A percentile compares a stretch with the other conserved stretches of the same genome.
Evolutionary conservation across 495 filamentous ascomycete species (phyloP).

Genomic region (Hypoxylon perforatum): DNA sequence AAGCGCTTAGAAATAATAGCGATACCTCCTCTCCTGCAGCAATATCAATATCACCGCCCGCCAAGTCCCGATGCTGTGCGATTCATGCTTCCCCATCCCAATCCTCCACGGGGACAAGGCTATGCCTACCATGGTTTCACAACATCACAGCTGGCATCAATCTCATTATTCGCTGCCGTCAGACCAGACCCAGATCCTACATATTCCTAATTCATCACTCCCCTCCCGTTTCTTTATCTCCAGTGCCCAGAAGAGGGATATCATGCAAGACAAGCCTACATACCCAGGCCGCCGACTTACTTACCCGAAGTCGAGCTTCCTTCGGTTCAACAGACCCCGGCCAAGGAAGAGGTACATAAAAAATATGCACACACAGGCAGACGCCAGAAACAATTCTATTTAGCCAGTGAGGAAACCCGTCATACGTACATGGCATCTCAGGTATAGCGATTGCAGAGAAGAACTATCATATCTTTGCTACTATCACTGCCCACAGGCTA

Average conservation of each 20-base stretch:
- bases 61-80: constrained; percentile 34
- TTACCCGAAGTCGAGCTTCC: constrained; percentile 26
- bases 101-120: constrained; percentile 19
- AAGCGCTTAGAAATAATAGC: constrained; percentile 8
- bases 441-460: not conserved
- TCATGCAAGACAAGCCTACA: constrained; percentile 5
- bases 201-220: not conserved
- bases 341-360: not conserved
- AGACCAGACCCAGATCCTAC: not conserved
- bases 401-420: no score
- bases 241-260: not conserved
- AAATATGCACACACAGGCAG: constrained; percentile 15
- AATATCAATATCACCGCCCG: constrained; percentile 8
- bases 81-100: constrained; percentile 26
- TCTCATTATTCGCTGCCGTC: not conserved
- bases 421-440: no score
- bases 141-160: constrained; percentile 21
- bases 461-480: no score
- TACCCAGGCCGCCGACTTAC: not conserved
- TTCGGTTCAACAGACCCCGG: constrained; percentile 30
- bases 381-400: no score
- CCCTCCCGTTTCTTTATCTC: not conserved
- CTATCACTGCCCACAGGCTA: not conserved
- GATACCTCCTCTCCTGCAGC: constrained; percentile 5
- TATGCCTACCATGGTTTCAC: constrained; percentile 18